phyloP scores from a whole-genome alignment of 1,284 basidiomycete genomes.

The Melampsora abietis-canadensis region DNA sequence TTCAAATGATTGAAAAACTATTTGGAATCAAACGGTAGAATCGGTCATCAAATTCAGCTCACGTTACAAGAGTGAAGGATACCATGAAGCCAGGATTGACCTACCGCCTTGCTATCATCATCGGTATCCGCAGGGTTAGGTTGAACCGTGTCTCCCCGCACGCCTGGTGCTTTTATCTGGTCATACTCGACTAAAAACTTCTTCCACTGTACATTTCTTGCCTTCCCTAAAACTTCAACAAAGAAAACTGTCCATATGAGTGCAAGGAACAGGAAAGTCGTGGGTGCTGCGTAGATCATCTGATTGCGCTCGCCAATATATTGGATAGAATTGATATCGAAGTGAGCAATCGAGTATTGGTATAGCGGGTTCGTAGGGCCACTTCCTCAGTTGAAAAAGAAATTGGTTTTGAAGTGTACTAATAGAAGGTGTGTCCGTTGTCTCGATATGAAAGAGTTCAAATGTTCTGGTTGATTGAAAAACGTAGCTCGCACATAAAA shows the following conservation, averaged over 20 bases:
- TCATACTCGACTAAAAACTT: slow-evolving; percentile 4
- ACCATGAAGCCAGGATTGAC: neutral
- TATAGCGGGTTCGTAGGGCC: neutral
- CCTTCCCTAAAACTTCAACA: neutral
- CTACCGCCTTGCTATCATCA: neutral
- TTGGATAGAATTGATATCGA: neutral
- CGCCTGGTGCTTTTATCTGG: neutral
- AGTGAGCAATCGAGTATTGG: neutral
- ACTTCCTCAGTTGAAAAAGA: neutral
- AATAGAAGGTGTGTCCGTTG: neutral
- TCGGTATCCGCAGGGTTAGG: neutral
- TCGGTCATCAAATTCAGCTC: no score
- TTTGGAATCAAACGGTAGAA: neutral
- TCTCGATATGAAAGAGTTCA: neutral
- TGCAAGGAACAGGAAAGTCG: neutral
- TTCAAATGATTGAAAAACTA: neutral
- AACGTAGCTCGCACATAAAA: no score
- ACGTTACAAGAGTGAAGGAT: no score
- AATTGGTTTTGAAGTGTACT: neutral
- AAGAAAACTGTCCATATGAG: neutral
- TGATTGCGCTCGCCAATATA: slow-evolving; percentile 1
- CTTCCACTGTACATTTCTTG: neutral
- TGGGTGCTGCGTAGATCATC: neutral
- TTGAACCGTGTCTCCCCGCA: neutral
- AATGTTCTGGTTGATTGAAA: no score